A percentile compares a stretch with the other conserved stretches of the same genome.
Evolutionary conservation across 2,329 filamentous ascomycete species (phyloP).

Genomic region (Capronia americana): DNA sequence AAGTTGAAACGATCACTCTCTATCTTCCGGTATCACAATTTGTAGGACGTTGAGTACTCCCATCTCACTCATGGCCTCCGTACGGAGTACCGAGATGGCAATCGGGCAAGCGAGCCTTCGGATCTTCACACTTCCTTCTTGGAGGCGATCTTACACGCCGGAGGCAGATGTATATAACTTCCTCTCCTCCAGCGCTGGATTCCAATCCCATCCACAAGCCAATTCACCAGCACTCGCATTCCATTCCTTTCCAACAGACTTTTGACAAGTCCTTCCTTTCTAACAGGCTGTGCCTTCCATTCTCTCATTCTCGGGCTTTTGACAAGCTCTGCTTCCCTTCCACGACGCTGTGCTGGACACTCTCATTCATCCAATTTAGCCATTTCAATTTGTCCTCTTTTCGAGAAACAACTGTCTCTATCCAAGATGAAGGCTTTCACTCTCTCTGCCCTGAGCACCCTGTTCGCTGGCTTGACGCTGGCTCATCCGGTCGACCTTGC

Average conservation of each 20-base stretch:
- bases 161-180: constrained; percentile 28
- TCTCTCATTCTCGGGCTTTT: constrained; percentile 31
- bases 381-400: background rate
- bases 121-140: constrained; percentile 32
- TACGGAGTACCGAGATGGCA: constrained; percentile 20
- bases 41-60: constrained; percentile 25
- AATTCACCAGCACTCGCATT: constrained; percentile 24
- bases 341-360: constrained; percentile 33
- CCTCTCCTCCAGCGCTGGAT: background rate
- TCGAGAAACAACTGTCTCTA: background rate
- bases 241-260: constrained; percentile 34
- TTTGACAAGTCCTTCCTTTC: constrained; percentile 33
- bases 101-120: constrained; percentile 25
- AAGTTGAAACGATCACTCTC: constrained; percentile 30
- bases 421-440: constrained; percentile 35
- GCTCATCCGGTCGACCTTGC: constrained; percentile 32
- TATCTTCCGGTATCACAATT: constrained; percentile 34
- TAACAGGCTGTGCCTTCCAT: constrained; percentile 27
- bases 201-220: constrained; percentile 5
- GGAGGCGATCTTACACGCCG: constrained; percentile 9
- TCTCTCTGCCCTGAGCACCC: constrained; percentile 30
- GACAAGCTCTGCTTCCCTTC: constrained; percentile 30
- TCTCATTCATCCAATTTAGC: constrained; percentile 27
- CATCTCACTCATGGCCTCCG: constrained; percentile 5
- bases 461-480: constrained; percentile 35